Evolutionary conservation across 805 yeast genomes (phyloP), one percentile per base, ranked within the genome.

Genomic region (Pichia exigua): DNA sequence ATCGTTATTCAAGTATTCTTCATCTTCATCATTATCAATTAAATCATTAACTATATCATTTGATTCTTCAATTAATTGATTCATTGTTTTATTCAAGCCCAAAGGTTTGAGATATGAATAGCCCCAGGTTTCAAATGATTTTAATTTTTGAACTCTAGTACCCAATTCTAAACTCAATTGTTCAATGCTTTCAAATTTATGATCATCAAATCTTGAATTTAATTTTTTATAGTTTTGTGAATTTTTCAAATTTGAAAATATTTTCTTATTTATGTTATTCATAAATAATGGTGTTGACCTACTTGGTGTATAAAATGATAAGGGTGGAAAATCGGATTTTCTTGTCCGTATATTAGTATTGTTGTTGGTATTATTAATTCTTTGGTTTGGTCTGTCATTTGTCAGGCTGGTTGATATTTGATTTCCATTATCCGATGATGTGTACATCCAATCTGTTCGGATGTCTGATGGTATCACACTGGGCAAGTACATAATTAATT

Each of bases 51-150:
- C 22, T 24, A 27, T 8, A 22, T 26, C 44, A 13, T 59, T 62
- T 38, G 54, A 55, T 26, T 59, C 65, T 13, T 57, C 65, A 24
- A 50, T 22, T 28, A 71, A 49, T 38, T 68, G 71, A 39, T 65
- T 65, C 74, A 81, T 71, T 0, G 87, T 83, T 61, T 75, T 79
- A 3, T 72, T 70, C 11, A 53, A n/a, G 4, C 58, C 58, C n/a
- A 83, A 73, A 0, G 90, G 89, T 44, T 70, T 70, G 51, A 85
- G 15, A 53, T 49, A 51, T 8, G 42, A 49, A 18, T 51, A 48
- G 2, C 58, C 58, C 54, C 53, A 56, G 18, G 26, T 43, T 22
- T 53, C 46, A 22, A 49, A 39, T 12, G 49, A 55, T 22, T 45
- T 47, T 18, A 51, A 38, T n/a, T 20, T 41, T 21, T 56, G 53